Conservation (phyloP, 2,329 filamentous ascomycete genomes). For the Alternaria sp. region DNA sequence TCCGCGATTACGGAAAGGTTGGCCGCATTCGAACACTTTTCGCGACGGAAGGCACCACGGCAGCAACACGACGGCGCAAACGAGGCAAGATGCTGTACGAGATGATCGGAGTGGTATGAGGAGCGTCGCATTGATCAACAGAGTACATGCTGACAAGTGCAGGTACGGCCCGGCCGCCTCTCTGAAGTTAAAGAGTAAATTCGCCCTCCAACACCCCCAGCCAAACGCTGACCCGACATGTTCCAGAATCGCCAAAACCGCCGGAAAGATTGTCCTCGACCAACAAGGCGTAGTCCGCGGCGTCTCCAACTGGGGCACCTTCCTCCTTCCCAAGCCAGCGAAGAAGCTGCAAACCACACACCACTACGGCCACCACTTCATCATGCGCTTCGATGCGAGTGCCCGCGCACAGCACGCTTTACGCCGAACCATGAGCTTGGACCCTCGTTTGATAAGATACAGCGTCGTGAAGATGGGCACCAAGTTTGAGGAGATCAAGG, state of each 20-base stretch:
- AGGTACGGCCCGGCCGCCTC: conserved; percentile 93
- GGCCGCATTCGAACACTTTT: conserved; percentile 28
- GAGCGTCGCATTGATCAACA: background rate
- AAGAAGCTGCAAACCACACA: conserved; percentile 84
- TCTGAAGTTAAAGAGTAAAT: conserved; percentile 91
- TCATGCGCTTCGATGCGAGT: conserved; percentile 92
- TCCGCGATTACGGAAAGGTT: conserved; percentile 23
- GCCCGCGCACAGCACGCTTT: conserved; percentile 75
- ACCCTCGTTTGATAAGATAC: conserved; percentile 89
- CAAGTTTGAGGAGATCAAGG: conserved; percentile 66
- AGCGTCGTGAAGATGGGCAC: conserved; percentile 84
- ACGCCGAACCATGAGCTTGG: conserved; percentile 76
- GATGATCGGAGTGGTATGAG: conserved; percentile 87
- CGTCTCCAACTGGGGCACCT: conserved; percentile 93
- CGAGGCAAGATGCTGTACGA: conserved; percentile 83
- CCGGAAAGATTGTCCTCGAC: conserved; percentile 81
- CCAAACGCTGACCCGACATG: background rate
- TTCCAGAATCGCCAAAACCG: conserved; percentile 81
- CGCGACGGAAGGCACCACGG: conserved; percentile 22
- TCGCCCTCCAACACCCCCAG: conserved; percentile 14
- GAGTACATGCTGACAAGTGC: conserved; percentile 8
- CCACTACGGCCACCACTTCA: conserved; percentile 91
- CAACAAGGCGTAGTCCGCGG: conserved; percentile 89
- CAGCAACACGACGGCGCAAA: conserved; percentile 4
- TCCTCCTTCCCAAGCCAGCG: conserved; percentile 79